A percentile compares a stretch with the other conserved stretches of the same genome.
phyloP scores from a whole-genome alignment of 805 yeast genomes.

The Candida vaughaniae region DNA sequence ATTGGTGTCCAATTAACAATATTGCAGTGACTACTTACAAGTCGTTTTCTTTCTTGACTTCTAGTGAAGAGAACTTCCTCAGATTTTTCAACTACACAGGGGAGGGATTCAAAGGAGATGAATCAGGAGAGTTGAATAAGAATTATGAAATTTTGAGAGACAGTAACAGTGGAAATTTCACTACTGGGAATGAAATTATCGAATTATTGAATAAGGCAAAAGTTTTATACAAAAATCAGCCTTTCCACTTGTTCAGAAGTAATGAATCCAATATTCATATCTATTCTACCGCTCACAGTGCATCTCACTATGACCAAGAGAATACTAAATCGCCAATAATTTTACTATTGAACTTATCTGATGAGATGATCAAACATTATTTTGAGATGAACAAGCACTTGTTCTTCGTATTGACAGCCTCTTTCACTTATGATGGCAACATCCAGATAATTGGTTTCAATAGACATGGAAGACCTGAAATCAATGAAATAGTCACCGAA shows the following conservation, averaged over 20 bases:
- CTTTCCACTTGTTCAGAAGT: slow-evolving; percentile 79
- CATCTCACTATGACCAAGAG: slow-evolving; percentile 50
- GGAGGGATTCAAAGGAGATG: slow-evolving; percentile 23
- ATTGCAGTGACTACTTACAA: slow-evolving; percentile 50
- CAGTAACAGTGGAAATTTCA: slow-evolving; percentile 6
- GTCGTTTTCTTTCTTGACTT: slow-evolving; percentile 14
- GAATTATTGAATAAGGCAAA: slow-evolving; percentile 66
- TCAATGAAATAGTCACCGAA: slow-evolving; percentile 22
- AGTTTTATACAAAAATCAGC: slow-evolving; percentile 72
- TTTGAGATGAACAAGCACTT: slow-evolving; percentile 11
- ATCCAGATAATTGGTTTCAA: slow-evolving; percentile 18
- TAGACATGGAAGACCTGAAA: slow-evolving; percentile 10
- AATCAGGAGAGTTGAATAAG: slow-evolving; percentile 18
- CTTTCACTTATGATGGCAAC: slow-evolving; percentile 18
- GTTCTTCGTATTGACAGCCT: slow-evolving; percentile 12
- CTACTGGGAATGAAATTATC: slow-evolving; percentile 41
- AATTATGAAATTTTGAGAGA: slow-evolving; percentile 25
- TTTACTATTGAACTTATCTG: slow-evolving; percentile 59
- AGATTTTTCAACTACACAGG: slow-evolving; percentile 26
- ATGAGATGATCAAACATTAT: slow-evolving; percentile 25
- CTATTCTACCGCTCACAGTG: slow-evolving; percentile 72
- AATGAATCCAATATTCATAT: slow-evolving; percentile 29
- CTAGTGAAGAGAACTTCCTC: slow-evolving; percentile 21
- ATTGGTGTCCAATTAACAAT: slow-evolving; percentile 64
- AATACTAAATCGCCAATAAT: slow-evolving; percentile 60